phyloP scores from a whole-genome alignment of 495 filamentous ascomycete species.

The Tetracladium setigerum region DNA sequence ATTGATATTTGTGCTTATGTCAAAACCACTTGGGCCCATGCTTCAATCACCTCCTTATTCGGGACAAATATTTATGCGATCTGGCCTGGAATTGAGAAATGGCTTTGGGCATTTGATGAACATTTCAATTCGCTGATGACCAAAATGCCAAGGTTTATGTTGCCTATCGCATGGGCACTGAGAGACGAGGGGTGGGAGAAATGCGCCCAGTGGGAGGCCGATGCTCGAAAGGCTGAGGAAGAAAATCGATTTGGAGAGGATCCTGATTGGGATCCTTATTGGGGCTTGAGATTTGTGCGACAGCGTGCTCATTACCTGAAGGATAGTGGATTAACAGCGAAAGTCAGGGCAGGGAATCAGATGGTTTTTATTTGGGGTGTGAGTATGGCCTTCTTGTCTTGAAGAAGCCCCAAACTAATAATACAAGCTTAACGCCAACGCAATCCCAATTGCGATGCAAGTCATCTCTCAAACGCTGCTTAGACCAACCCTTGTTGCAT shows the following conservation, averaged over 20 bases:
- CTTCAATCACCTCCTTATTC: conserved; percentile 1
- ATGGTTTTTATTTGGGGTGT: conserved; percentile 5
- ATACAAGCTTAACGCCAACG: conserved; percentile 1
- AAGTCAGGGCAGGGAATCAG: conserved; percentile 2
- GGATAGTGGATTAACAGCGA: not conserved
- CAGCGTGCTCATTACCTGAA: not conserved
- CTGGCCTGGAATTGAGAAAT: not conserved
- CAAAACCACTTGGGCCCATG: not conserved
- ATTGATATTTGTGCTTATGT: not conserved
- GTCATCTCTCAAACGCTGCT: not conserved
- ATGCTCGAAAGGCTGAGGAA: not conserved
- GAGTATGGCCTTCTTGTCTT: not conserved
- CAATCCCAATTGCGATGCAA: conserved; percentile 6
- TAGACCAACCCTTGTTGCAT: not conserved
- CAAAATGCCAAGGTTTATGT: not conserved
- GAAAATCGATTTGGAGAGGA: not conserved
- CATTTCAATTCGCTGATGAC: not conserved
- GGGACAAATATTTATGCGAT: conserved; percentile 1
- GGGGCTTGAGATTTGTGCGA: conserved; percentile 1
- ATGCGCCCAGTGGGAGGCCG: not conserved
- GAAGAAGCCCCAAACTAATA: no score
- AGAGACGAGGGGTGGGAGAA: not conserved
- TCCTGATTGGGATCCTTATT: conserved; percentile 4
- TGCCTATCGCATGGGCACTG: not conserved
- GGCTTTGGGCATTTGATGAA: conserved; percentile 2